These are phyloP conservation scores for Striga asiatica DNA, from an alignment of 257 asterid genomes.

Conservation along the genomic window DNA sequence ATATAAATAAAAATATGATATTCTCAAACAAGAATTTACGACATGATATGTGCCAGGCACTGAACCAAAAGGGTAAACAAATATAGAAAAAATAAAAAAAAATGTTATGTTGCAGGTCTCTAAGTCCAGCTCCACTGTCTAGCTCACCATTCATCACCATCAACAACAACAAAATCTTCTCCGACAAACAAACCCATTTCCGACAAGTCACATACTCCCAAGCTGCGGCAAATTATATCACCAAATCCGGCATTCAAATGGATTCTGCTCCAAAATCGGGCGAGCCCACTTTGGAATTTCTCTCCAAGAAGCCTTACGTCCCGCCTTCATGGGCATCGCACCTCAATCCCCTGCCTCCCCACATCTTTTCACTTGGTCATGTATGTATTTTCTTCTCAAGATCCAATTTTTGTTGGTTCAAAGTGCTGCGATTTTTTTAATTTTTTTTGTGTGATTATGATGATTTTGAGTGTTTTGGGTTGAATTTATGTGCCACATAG, in stretches of 20 bases:
- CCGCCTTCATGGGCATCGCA: slow-evolving; percentile 82
- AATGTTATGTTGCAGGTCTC: slow-evolving; percentile 17
- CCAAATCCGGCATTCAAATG: slow-evolving; percentile 22
- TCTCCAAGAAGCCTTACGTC: slow-evolving; percentile 47
- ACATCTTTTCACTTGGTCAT: slow-evolving; percentile 64
- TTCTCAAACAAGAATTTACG: no score
- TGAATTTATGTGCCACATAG: slow-evolving; percentile 20
- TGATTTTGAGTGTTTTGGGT: not conserved
- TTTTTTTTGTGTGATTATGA: not conserved
- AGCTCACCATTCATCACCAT: not conserved
- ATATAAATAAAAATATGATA: no score
- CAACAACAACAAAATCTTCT: slow-evolving; percentile 8
- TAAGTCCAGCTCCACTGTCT: slow-evolving; percentile 11
- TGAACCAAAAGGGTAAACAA: not conserved
- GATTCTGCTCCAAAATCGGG: slow-evolving; percentile 21
- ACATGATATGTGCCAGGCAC: no score
- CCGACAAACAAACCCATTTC: slow-evolving; percentile 3
- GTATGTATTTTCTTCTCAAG: slow-evolving; percentile 28
- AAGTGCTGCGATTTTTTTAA: not conserved
- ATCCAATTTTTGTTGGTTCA: not conserved
- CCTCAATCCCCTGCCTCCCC: slow-evolving; percentile 67
- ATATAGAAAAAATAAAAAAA: not conserved
- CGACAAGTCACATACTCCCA: not conserved
- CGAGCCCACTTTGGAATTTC: slow-evolving; percentile 40
- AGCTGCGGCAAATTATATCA: slow-evolving; percentile 14